These are phyloP conservation scores for Ceriops tagal DNA, from an alignment of 345 rosid species.

Conservation along the genomic window DNA sequence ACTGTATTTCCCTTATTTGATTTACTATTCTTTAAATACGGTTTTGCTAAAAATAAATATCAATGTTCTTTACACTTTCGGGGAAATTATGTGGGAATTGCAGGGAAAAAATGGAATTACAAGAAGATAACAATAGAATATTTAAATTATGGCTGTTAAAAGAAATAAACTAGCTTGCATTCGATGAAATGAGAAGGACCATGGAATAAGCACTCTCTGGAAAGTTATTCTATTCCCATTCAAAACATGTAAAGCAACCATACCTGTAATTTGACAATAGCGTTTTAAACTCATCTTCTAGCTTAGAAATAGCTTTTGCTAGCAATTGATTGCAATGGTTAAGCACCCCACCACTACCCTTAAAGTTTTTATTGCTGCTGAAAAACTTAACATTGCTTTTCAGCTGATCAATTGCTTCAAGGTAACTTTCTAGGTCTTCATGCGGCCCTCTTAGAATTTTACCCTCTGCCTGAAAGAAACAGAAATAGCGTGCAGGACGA, in stretches of 20 bases:
- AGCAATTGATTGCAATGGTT: conserved; percentile 68
- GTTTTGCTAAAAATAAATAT: too few species aligned
- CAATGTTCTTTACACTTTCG: too few species aligned
- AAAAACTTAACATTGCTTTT: conserved; percentile 64
- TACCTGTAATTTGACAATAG: conserved; percentile 84
- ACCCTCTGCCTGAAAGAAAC: conserved; percentile 67
- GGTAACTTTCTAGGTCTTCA: conserved; percentile 82
- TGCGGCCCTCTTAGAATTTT: conserved; percentile 95
- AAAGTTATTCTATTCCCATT: not conserved
- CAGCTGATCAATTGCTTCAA: conserved; percentile 91
- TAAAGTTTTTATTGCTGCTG: conserved; percentile 54
- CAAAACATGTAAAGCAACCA: not conserved
- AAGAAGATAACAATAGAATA: too few species aligned
- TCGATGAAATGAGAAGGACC: too few species aligned
- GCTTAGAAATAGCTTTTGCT: conserved; percentile 74
- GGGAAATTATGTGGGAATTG: too few species aligned
- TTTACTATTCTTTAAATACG: too few species aligned
- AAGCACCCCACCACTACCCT: conserved; percentile 58
- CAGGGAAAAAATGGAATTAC: too few species aligned
- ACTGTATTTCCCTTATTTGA: too few species aligned
- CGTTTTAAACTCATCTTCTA: conserved; percentile 86
- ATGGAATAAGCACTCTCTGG: too few species aligned
- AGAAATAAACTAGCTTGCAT: too few species aligned
- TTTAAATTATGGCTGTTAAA: too few species aligned
- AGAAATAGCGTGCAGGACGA: not conserved